Evolutionary conservation across 768 basidiomycete genomes (phyloP).

Genomic region (Xerocomellus chrysenteron): DNA sequence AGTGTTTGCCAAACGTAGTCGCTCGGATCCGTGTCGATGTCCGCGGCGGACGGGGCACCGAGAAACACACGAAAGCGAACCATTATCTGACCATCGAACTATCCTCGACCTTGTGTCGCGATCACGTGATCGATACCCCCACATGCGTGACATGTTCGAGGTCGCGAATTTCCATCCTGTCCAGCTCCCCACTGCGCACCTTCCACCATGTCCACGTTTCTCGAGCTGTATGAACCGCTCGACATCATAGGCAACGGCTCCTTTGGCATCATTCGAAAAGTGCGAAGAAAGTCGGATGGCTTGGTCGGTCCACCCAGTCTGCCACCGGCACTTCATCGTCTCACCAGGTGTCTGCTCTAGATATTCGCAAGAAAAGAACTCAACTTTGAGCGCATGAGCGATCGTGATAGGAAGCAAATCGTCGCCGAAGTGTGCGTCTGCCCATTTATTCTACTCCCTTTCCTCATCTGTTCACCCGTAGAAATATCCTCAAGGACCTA

Average conservation of each 20-base stretch:
- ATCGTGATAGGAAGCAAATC: conserved; percentile 94
- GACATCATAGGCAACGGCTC: conserved; percentile 96
- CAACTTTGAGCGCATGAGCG: conserved; percentile 96
- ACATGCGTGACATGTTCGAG: conserved; percentile 30
- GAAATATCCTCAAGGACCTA: conserved; percentile 95
- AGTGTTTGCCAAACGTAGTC: conserved; percentile 49
- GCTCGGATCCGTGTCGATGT: conserved; percentile 35
- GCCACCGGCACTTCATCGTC: conserved; percentile 5
- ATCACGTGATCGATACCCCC: conserved; percentile 25
- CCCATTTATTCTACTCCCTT: not conserved
- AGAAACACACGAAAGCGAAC: conserved; percentile 50
- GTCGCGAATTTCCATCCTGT: conserved; percentile 22
- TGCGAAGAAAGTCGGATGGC: conserved; percentile 80
- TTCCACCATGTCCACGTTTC: conserved; percentile 37
- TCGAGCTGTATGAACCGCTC: conserved; percentile 82
- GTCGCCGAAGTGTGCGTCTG: conserved; percentile 91
- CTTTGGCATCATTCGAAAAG: conserved; percentile 97
- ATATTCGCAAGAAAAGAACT: conserved; percentile 91
- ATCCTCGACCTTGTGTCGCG: conserved; percentile 9
- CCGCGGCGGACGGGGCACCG: conserved; percentile 41
- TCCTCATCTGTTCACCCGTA: conserved; percentile 30
- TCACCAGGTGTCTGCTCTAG: conserved; percentile 36
- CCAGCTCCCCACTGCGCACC: conserved; percentile 10
- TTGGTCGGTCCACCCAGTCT: conserved; percentile 48
- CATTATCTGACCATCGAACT: conserved; percentile 12